Base-by-base conservation (phyloP, 805 yeast genomes). In the Kluyveromyces nonfermentans region DNA sequence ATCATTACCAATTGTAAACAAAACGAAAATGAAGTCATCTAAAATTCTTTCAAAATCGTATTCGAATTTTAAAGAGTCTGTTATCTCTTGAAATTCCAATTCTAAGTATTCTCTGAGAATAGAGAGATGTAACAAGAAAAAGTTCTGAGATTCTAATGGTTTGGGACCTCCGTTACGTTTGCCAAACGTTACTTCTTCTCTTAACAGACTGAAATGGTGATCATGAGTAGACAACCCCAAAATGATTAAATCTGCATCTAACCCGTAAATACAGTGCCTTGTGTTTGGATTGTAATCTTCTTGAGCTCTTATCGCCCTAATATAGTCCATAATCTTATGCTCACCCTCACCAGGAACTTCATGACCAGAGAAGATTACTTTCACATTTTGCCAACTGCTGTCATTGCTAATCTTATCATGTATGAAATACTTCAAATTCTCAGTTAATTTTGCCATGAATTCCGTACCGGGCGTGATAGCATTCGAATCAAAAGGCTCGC, bases 261-360 rank as follows among this genome's bases (percentile, higher is more conserved):
- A 72, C 43, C 97, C 97, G 62, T 90, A 90, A 40, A 90, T 78
- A 71, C 97, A 90, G 60, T 90, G 97, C 62, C 96, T 80, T 15
- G 82, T 72, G 61, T 90, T 85, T 40, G 88, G 78, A 57, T 86
- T 73, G 57, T 85, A 85, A 41, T 71, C 79, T 0, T 77, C 73
- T 56, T 80, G 82, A n/a, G 89, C 75, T 61, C 85, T 83, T 65
- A 80, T 73, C 35, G 77, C 68, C 66, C 97, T 79, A 51, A 90
- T 87, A 55, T 77, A 87, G 55, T 86, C 86, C 97, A 89, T 90
- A 53, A 90, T 88, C 60, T 90, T 90, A 67, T 90, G 97, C 68
- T 90, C 97, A 66, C 97, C 97, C 71, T 90, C 97, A 53, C 97
- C 97, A 3, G 97, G 97, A 16, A 86, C 97, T 63, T 89, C 96